A percentile compares a stretch with the other conserved stretches of the same genome.
Evolutionary conservation across 441 rosid species (phyloP).

Genomic region (Erysimum pusillum): DNA sequence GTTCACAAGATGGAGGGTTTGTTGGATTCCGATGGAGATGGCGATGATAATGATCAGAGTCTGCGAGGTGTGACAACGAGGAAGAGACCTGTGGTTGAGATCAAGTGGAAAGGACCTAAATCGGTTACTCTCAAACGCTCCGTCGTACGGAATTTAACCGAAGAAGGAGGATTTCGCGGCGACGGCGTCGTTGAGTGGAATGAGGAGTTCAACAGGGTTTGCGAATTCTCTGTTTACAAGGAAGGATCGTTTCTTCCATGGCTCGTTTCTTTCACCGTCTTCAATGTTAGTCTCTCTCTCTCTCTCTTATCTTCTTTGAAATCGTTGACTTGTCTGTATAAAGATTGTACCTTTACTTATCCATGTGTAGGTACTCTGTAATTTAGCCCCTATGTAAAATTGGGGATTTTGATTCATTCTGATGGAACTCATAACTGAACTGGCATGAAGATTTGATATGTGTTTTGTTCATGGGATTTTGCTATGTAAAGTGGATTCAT

Average conservation of each 20-base stretch:
- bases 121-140: slow-evolving; percentile 47
- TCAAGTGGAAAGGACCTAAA: slow-evolving; percentile 68
- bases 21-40: slow-evolving; percentile 41
- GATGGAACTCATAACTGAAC: background rate
- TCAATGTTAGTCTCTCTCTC: slow-evolving; percentile 53
- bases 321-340: slow-evolving; percentile 14
- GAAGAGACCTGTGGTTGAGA: slow-evolving; percentile 62
- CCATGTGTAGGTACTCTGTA: slow-evolving; percentile 12
- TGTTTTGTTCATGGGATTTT: too few relatives aligned
- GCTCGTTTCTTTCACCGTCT: slow-evolving; percentile 61
- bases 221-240: slow-evolving; percentile 56
- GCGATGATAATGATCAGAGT: slow-evolving; percentile 28
- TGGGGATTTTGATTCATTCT: slow-evolving; percentile 15
- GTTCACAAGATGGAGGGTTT: slow-evolving; percentile 58
- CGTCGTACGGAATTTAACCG: slow-evolving; percentile 53
- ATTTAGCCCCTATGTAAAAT: slow-evolving; percentile 1
- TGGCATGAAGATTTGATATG: background rate
- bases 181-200: slow-evolving; percentile 69
- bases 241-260: slow-evolving; percentile 61
- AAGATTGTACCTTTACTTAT: slow-evolving; percentile 23
- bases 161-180: slow-evolving; percentile 56
- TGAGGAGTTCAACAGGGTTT: slow-evolving; percentile 62
- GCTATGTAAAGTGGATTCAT: background rate
- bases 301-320: background rate
- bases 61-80: slow-evolving; percentile 22